Evolutionary conservation across 2,329 filamentous ascomycete genomes (phyloP), one percentile per base, ranked within the genome.

Genomic region (Claviceps maximensis): DNA sequence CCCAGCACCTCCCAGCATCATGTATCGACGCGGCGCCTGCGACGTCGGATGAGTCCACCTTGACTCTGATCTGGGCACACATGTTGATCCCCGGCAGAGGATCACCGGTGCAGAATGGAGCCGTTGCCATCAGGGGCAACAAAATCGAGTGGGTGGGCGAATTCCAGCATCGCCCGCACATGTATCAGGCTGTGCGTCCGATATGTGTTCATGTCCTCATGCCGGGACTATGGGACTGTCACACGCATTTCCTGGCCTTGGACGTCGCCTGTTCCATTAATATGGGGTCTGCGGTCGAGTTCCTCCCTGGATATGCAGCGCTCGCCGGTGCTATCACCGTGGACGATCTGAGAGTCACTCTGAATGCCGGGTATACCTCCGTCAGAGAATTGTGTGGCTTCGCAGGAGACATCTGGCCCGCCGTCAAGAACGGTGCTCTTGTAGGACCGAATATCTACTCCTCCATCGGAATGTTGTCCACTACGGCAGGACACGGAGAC

Each of bases 221-320:
- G 63, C 75, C 75, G 0, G 75, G 76, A 2, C 67, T 79, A 23
- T 78, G 75, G 74, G 76, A 79, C 54, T 72, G 68, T 55, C 75
- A 78, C 59, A 67, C 70, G 0, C 76, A 78, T 58, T 74, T 72
- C 55, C 56, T 67, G 4, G 75, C 71, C n/a, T 53, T 62, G 19
- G 54, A 55, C 21, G 52, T 58, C 8, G 51, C 48, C 8, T 17
- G 19, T 17, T 46, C n/a, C 19, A 4, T 54, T 9, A 19, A 23
- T n/a, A n/a, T n/a, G 3, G 7, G 15, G 6, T 33, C 25, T 0
- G 2, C 49, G 12, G 12, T 27, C 2, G 36, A 19, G 8, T 58
- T 58, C 13, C 52, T 58, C 3, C 57, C 57, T 3, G 54, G 53
- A 3, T 51, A 27, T 38, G 52, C 50, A 19, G 56, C 57, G 8